Percentiles rank a stretch among this genome's conserved stretches.
Evolutionary conservation across 805 yeast genomes (phyloP).

Genomic region (Candida ipomoeae): DNA sequence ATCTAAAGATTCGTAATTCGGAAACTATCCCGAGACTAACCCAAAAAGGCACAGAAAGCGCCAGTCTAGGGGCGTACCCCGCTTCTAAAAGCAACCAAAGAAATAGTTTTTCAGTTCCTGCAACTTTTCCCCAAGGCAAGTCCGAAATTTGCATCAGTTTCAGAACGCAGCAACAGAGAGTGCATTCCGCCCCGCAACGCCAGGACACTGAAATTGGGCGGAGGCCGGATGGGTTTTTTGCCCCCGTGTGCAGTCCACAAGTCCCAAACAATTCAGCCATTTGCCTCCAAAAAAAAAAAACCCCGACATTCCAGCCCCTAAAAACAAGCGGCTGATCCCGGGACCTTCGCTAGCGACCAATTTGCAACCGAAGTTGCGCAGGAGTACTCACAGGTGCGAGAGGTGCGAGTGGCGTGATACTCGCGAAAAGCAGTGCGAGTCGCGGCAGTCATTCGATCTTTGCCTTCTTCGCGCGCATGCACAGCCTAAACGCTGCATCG

Average conservation of each 20-base stretch:
- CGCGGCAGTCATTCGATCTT: background rate
- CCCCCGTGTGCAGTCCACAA: no score
- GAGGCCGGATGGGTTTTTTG: no score
- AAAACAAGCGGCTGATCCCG: background rate
- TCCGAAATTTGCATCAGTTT: background rate
- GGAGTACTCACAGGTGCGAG: background rate
- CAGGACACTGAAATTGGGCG: background rate
- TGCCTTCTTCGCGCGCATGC: background rate
- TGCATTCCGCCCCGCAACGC: background rate
- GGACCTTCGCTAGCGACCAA: background rate
- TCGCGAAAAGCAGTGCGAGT: background rate
- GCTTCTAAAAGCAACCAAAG: background rate
- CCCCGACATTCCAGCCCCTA: background rate
- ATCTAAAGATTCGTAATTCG: no score
- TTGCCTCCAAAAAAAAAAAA: background rate
- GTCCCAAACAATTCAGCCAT: no score
- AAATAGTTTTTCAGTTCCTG: background rate
- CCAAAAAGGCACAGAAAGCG: no score
- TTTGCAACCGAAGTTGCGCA: slow-evolving; percentile 1
- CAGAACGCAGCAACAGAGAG: background rate
- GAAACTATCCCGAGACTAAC: no score
- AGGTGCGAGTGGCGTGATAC: background rate
- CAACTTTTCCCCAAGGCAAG: background rate
- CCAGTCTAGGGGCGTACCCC: background rate
- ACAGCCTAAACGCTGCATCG: background rate